Percentiles rank a stretch among this genome's conserved stretches.
Conservation (phyloP, 2,329 filamentous ascomycete species). For the Waltergamsia citrina region DNA sequence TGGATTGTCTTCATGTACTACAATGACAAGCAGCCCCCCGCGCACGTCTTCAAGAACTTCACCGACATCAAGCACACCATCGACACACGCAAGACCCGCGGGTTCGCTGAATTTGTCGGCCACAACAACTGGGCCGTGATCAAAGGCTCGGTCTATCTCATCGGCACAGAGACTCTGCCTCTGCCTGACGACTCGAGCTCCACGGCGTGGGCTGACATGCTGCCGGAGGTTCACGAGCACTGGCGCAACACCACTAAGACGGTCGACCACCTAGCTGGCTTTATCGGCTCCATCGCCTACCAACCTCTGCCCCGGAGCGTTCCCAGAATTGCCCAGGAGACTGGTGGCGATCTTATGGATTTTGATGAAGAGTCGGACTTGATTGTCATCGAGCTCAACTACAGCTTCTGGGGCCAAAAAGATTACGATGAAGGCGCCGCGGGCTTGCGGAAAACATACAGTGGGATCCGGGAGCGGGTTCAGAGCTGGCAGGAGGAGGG, state of each 20-base stretch:
- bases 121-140: slow-evolving; percentile 14
- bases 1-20: slow-evolving; percentile 57
- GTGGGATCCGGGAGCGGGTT: slow-evolving; percentile 4
- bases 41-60: slow-evolving; percentile 43
- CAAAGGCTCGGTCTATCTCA: slow-evolving; percentile 10
- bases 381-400: slow-evolving; percentile 32
- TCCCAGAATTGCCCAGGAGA: slow-evolving; percentile 16
- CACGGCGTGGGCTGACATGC: slow-evolving; percentile 14
- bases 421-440: slow-evolving; percentile 12
- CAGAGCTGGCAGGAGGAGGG: slow-evolving; percentile 18
- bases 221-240: slow-evolving; percentile 11
- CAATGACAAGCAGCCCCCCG: slow-evolving; percentile 43
- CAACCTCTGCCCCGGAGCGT: slow-evolving; percentile 27
- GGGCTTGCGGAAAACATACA: slow-evolving; percentile 2
- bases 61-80: slow-evolving; percentile 17
- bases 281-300: slow-evolving; percentile 23
- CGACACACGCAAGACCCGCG: slow-evolving; percentile 37
- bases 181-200: slow-evolving; percentile 16
- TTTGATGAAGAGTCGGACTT: slow-evolving; percentile 25
- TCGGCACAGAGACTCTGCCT: slow-evolving; percentile 25
- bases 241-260: slow-evolving; percentile 14
- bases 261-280: slow-evolving; percentile 1
- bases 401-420: slow-evolving; percentile 20
- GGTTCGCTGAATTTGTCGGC: slow-evolving; percentile 32
- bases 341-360: slow-evolving; percentile 27